Conservation (phyloP, 2,329 filamentous ascomycete species). For the Chrysosporium keratinophilum region DNA sequence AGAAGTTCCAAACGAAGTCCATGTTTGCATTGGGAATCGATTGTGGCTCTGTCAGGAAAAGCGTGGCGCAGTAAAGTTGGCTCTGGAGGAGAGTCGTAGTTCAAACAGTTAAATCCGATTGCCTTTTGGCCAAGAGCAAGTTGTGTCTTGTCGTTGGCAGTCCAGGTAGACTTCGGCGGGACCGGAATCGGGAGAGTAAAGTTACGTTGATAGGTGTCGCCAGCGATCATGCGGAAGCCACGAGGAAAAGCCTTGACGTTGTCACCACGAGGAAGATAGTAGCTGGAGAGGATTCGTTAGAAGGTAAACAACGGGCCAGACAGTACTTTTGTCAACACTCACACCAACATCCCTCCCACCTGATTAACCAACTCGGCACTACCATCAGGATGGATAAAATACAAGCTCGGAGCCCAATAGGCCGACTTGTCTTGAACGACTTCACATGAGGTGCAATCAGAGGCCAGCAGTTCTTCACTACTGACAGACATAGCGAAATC, state of each 20-base stretch:
- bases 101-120: slow-evolving; percentile 87
- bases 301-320: neutral
- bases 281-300: slow-evolving; percentile 41
- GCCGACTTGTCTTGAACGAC: slow-evolving; percentile 75
- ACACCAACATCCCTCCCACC: slow-evolving; percentile 76
- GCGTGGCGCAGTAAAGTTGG: slow-evolving; percentile 69
- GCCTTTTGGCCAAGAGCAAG: slow-evolving; percentile 64
- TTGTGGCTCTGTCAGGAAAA: slow-evolving; percentile 65
- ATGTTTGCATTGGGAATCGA: slow-evolving; percentile 72
- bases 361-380: slow-evolving; percentile 59
- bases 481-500: slow-evolving; percentile 54
- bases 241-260: slow-evolving; percentile 62
- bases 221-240: slow-evolving; percentile 73
- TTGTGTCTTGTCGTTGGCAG: slow-evolving; percentile 55
- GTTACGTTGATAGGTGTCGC: slow-evolving; percentile 55
- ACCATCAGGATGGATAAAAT: slow-evolving; percentile 62
- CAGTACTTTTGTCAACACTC: slow-evolving; percentile 37
- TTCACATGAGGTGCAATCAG: slow-evolving; percentile 68
- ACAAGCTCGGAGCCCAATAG: slow-evolving; percentile 73
- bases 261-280: slow-evolving; percentile 68
- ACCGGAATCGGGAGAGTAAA: slow-evolving; percentile 61
- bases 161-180: slow-evolving; percentile 62
- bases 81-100: slow-evolving; percentile 60
- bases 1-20: slow-evolving; percentile 74
- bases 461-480: slow-evolving; percentile 48